Evolutionary conservation across 2,329 filamentous ascomycete species (phyloP).

Genomic region (Trichoderma brevicompactum): DNA sequence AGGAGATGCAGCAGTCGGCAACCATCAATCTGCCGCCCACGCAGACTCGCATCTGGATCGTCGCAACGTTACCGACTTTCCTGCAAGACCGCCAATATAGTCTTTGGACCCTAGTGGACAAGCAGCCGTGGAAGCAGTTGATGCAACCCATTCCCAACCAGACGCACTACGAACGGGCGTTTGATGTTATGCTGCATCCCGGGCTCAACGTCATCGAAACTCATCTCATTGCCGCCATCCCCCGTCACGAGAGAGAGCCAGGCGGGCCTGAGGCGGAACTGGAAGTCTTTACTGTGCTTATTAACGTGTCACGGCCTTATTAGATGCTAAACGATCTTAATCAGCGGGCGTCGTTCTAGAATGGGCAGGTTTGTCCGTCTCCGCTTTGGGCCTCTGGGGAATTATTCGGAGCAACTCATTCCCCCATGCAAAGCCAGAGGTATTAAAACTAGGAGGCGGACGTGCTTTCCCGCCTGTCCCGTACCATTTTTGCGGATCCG

Average conservation of each 20-base stretch:
- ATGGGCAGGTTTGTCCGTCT: not conserved
- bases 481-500: not conserved
- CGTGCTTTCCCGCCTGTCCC: not conserved
- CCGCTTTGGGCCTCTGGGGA: not conserved
- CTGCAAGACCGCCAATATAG: constrained; percentile 73
- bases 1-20: constrained; percentile 70
- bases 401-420: not conserved
- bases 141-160: constrained; percentile 58
- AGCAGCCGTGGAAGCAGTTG: constrained; percentile 59
- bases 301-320: constrained; percentile 57
- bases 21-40: constrained; percentile 70
- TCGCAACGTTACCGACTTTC: constrained; percentile 65
- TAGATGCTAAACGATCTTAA: constrained; percentile 6
- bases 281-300: constrained; percentile 77
- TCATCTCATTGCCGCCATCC: constrained; percentile 74
- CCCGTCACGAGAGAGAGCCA: constrained; percentile 59
- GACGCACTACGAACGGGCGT: constrained; percentile 66
- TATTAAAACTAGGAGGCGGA: not conserved
- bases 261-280: constrained; percentile 70
- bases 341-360: not conserved
- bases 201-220: constrained; percentile 81
- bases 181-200: constrained; percentile 71
- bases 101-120: constrained; percentile 74
- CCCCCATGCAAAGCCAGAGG: not conserved
- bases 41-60: constrained; percentile 73